A percentile compares a stretch with the other conserved stretches of the same genome.
These are phyloP conservation scores for Neofusicoccum cordaticola DNA, from an alignment of 2,329 filamentous ascomycete species.

Conservation along the genomic window DNA sequence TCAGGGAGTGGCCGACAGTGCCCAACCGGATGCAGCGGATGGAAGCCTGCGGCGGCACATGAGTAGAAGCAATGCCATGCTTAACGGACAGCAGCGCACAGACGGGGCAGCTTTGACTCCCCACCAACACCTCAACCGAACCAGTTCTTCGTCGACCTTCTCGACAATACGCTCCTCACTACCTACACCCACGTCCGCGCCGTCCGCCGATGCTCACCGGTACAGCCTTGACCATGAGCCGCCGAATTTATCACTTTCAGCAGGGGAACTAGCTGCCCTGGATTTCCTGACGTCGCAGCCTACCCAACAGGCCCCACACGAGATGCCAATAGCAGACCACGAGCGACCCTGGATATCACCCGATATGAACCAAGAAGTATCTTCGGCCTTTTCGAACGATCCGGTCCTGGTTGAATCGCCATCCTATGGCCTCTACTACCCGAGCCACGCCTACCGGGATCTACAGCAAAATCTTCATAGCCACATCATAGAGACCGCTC, in stretches of 20 bases:
- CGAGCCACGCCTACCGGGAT: slow-evolving; percentile 22
- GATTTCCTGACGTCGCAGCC: slow-evolving; percentile 15
- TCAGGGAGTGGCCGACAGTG: not conserved
- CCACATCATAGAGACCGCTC: slow-evolving; percentile 22
- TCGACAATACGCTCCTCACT: slow-evolving; percentile 4
- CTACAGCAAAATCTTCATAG: slow-evolving; percentile 22
- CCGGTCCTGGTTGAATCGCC: slow-evolving; percentile 9
- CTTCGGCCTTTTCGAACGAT: slow-evolving; percentile 14
- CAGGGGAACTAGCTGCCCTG: slow-evolving; percentile 12
- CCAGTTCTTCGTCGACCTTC: slow-evolving; percentile 4
- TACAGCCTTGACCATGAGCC: slow-evolving; percentile 14
- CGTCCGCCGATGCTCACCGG: slow-evolving; percentile 19
- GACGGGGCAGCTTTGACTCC: not conserved
- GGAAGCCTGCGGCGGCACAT: not conserved
- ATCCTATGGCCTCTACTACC: slow-evolving; percentile 21
- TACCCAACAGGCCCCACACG: not conserved
- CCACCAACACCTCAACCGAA: not conserved
- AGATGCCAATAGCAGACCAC: slow-evolving; percentile 2
- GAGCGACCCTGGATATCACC: slow-evolving; percentile 6
- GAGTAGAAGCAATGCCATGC: not conserved
- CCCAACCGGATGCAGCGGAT: not conserved
- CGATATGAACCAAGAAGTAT: slow-evolving; percentile 12
- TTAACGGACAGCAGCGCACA: slow-evolving; percentile 1
- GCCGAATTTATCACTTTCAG: not conserved
- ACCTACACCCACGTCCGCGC: slow-evolving; percentile 1